Base-by-base conservation (phyloP, 495 filamentous ascomycete genomes). In the Trypethelium eluteriae region DNA sequence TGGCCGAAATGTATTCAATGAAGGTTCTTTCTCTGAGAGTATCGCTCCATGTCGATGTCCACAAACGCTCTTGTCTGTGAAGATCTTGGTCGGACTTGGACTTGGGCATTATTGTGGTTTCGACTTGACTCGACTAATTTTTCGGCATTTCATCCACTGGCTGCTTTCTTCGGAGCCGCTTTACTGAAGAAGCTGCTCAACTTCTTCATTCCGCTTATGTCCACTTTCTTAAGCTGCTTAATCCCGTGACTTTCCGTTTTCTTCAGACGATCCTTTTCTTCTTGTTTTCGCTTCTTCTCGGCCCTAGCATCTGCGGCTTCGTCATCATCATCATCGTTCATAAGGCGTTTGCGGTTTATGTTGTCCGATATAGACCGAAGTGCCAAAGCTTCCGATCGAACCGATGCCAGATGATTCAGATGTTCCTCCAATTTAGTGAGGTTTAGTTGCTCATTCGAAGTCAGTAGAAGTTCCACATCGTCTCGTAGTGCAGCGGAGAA, bases 111-210 rank as follows among this genome's bases (percentile, higher is more conserved):
- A 25, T 25, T 25, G 25, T 25, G 25, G 1, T 25, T 25, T 25
- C 25, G 25, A 25, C 0, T 25, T 25, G 25, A 25, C 25, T 25
- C 25, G 25, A 25, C 25, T 25, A 25, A 25, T 25, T 25, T 25
- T 25, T 25, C 25, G 25, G 25, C 25, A 25, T 44, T 44, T 59
- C 32, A 59, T 59, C 18, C 53, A 36, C 18, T 59, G 32, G 53
- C 10, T 14, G n/a, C 53, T 65, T 68, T 68, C 38, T 50, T 49
- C 34, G 68, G 56, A 62, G 67, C 69, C 67, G 85, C 87, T 79
- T 93, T 96, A 46, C 82, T 83, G 75, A 98, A 98, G 75, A 98
- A 98, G 68, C 87, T 84, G 70, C 91, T 96, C 86, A 98, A 84
- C 81, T 96, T 98, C 82, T 89, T 91, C 94, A 99, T 99, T 36